Evolutionary conservation across 1,284 basidiomycete genomes (phyloP), one percentile per base, ranked within the genome.

Genomic region (Cutaneotrichosporon curvatum): DNA sequence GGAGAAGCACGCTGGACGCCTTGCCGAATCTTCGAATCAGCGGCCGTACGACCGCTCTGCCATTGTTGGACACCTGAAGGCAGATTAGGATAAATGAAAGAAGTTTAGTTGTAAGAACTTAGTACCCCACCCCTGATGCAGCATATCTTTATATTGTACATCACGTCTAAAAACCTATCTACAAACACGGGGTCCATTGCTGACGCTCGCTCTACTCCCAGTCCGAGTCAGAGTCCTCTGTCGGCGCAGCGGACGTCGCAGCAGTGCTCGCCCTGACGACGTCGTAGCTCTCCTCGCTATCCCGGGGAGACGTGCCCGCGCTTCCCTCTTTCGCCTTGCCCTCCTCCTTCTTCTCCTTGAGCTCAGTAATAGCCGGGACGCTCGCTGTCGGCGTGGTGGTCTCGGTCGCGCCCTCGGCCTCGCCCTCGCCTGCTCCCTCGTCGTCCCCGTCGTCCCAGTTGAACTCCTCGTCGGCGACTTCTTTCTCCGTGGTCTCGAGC

Each of bases 401-500:
- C 25, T 28, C 8, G 25, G 25, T 28, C 8, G n/a, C n/a, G n/a
- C n/a, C n/a, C n/a, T 28, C 12, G 7, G 25, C 25, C 25, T 7
- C 7, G 25, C 12, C 25, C 7, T 12, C 25, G 8, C 12, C 25
- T 28, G 12, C 25, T 12, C 14, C 47, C 11, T 45, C 37, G 6
- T 43, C 37, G n/a, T 51, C 45, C 40, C 67, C 69, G 51, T 72
- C 72, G 50, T 73, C 72, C 72, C 72, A 73, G 43, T 57, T 65
- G 47, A 73, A 73, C 44, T 72, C 70, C 11, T 72, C 72, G 3
- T 28, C 37, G 6, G 8, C 25, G 15, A 42, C 46, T 4, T 59
- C 53, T 11, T 47, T 37, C 32, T 48, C 47, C 23, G 53, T 36
- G 0, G 51, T 82, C 75, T 84, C 79, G 16, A 96, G 73, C 20